Conservation (phyloP, 2,329 filamentous ascomycete species). For the Salinomyces thailandicus region DNA sequence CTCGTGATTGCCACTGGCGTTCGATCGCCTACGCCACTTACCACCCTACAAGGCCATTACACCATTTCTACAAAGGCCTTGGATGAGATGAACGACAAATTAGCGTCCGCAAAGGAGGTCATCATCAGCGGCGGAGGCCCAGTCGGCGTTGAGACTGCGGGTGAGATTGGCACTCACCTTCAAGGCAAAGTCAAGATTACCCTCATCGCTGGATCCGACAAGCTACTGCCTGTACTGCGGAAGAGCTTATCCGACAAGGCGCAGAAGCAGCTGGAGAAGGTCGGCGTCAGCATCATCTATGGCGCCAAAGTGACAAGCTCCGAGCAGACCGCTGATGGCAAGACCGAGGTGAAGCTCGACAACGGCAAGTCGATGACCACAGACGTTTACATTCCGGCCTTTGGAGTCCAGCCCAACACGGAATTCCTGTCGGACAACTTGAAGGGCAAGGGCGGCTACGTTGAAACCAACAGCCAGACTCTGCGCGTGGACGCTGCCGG, state of each 20-base stretch:
- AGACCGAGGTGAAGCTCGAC: conserved; percentile 34
- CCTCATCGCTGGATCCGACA: conserved; percentile 32
- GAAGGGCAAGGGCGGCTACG: conserved; percentile 34
- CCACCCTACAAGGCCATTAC: conserved; percentile 34
- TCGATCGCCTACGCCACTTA: conserved; percentile 34
- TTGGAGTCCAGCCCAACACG: conserved; percentile 43
- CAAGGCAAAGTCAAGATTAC: conserved; percentile 36
- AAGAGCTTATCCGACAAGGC: conserved; percentile 32
- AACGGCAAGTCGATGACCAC: conserved; percentile 38
- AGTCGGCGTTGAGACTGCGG: conserved; percentile 29
- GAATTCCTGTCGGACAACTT: conserved; percentile 41
- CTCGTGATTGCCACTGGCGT: conserved; percentile 48
- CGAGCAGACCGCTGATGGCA: conserved; percentile 27
- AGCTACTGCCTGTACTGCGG: conserved; percentile 34
- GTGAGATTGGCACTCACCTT: conserved; percentile 25
- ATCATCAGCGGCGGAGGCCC: conserved; percentile 29
- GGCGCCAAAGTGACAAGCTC: conserved; percentile 16
- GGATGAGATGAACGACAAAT: conserved; percentile 20
- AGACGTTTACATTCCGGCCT: conserved; percentile 45
- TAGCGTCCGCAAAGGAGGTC: conserved; percentile 27
- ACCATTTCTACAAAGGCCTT: conserved; percentile 24
- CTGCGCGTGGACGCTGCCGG: conserved; percentile 37
- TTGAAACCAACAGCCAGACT: conserved; percentile 37
- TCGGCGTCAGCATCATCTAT: conserved; percentile 33
- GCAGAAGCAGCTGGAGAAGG: conserved; percentile 35